Evolutionary conservation across 2,329 filamentous ascomycete species (phyloP), one percentile per base, ranked within the genome.

Genomic region (Emmonsia crescens): DNA sequence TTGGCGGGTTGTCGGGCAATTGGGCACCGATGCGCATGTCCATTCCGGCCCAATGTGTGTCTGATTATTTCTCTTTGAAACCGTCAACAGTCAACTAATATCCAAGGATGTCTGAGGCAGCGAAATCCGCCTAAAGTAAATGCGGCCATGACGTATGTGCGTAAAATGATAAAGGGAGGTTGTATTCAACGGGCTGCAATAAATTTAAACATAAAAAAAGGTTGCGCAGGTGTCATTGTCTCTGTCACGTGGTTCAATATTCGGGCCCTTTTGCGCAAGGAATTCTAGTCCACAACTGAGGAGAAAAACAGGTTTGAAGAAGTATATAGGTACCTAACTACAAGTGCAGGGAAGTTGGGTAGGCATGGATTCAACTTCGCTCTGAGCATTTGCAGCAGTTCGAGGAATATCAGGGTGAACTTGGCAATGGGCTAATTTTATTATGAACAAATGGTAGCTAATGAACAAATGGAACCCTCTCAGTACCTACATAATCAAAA

Each of bases 11-110:
- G 27, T 57, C 29, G 55, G 55, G 55, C 55, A 33, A 46, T 57
- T 57, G 55, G 55, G 55, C 55, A 57, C 40, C 33, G 40, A 57
- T 57, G 55, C 55, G 40, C 55, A 57, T 44, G 14, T 57, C 55
- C 36, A 46, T 57, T 57, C 55, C 55, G 14, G 55, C 55, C 55
- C 55, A 57, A 57, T 46, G 24, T 38, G 31, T 24, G n/a, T 38
- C n/a, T 6, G n/a, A 21, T 16, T 38, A n/a, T 38, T 55, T 12
- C n/a, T 24, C 12, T 54, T 54, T 38, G 31, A 40, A 55, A 46
- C 42, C 12, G 42, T 16, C 19, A n/a, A 24, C 52, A 24, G 1
- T 24, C 19, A 9, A 16, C 29, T 21, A 38, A 24, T 27, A 27
- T 12, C 29, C 19, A 31, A 21, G 27, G 49, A 31, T 31, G 49